phyloP scores from a whole-genome alignment of 805 yeast species.

The Cyberlindnera misumaiensis region DNA sequence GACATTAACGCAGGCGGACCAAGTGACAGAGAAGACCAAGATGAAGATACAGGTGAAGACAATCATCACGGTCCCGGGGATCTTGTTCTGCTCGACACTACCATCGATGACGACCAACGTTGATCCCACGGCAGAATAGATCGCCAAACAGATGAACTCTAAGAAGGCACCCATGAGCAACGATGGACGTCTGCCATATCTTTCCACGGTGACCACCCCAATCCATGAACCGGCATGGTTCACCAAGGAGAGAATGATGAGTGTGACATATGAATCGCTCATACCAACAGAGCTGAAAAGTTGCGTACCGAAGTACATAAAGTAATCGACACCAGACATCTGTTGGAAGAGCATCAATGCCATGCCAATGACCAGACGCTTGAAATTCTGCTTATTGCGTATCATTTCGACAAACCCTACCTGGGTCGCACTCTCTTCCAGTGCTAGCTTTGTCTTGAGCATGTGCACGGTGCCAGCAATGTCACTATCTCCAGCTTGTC shows the following conservation, averaged over 20 bases:
- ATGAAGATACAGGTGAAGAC: constrained; percentile 47
- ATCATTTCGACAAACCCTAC: constrained; percentile 41
- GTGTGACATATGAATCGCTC: constrained; percentile 46
- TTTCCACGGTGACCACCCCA: constrained; percentile 43
- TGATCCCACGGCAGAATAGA: constrained; percentile 42
- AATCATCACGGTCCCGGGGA: constrained; percentile 49
- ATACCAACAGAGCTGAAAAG: constrained; percentile 49
- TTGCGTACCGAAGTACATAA: constrained; percentile 60
- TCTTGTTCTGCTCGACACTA: constrained; percentile 19
- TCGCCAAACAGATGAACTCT: constrained; percentile 45
- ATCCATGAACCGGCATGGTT: constrained; percentile 45
- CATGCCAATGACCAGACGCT: constrained; percentile 47
- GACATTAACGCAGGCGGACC: constrained; percentile 49
- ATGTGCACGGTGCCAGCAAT: constrained; percentile 22
- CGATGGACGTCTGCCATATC: constrained; percentile 38
- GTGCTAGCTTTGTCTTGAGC: constrained; percentile 5
- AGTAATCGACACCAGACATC: constrained; percentile 59
- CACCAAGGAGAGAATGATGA: constrained; percentile 47
- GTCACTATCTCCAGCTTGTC: constrained; percentile 37
- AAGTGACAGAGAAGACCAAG: constrained; percentile 45
- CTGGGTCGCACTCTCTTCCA: constrained; percentile 19
- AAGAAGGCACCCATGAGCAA: constrained; percentile 36
- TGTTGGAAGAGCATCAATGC: constrained; percentile 55
- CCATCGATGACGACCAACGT: constrained; percentile 29
- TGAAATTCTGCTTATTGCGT: constrained; percentile 23